A percentile compares a stretch with the other conserved stretches of the same genome.
Evolutionary conservation across 352 stramenopile species (phyloP).

Genomic region (Peronospora belbahrii): DNA sequence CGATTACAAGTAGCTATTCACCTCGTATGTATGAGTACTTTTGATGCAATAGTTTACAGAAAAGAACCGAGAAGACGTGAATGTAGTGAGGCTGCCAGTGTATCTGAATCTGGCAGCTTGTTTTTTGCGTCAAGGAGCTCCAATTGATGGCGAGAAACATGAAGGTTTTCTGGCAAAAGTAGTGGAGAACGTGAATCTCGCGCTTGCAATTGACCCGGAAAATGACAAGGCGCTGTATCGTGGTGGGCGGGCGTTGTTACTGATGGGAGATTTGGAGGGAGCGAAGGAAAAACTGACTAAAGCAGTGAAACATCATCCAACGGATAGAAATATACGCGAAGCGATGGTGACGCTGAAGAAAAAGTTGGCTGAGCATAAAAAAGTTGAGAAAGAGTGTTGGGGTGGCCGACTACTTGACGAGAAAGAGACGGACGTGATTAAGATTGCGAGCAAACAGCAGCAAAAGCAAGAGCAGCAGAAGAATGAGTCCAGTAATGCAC

Average conservation of each 20-base stretch:
- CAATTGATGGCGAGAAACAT: constrained; percentile 27
- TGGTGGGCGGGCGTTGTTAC: constrained; percentile 49
- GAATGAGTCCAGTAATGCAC: constrained; percentile 11
- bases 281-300: constrained; percentile 60
- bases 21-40: background rate
- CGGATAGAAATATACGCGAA: constrained; percentile 65
- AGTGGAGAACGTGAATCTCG: constrained; percentile 55
- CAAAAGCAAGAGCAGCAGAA: constrained; percentile 8
- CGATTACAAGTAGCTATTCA: too few species aligned
- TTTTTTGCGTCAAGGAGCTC: constrained; percentile 38
- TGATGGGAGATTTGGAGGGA: constrained; percentile 45
- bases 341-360: constrained; percentile 42
- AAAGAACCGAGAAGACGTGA: constrained; percentile 64
- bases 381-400: constrained; percentile 66
- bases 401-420: constrained; percentile 46
- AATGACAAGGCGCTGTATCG: constrained; percentile 85
- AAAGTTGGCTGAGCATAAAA: constrained; percentile 42
- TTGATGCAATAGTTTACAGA: constrained; percentile 44
- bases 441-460: background rate
- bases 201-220: constrained; percentile 59
- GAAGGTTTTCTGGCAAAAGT: constrained; percentile 39
- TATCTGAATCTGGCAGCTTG: constrained; percentile 79
- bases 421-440: constrained; percentile 9
- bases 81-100: constrained; percentile 62
- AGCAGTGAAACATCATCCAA: constrained; percentile 48